Evolutionary conservation across 129 eudicot genomes (phyloP).

Genomic region (Pittosporum tobira): DNA sequence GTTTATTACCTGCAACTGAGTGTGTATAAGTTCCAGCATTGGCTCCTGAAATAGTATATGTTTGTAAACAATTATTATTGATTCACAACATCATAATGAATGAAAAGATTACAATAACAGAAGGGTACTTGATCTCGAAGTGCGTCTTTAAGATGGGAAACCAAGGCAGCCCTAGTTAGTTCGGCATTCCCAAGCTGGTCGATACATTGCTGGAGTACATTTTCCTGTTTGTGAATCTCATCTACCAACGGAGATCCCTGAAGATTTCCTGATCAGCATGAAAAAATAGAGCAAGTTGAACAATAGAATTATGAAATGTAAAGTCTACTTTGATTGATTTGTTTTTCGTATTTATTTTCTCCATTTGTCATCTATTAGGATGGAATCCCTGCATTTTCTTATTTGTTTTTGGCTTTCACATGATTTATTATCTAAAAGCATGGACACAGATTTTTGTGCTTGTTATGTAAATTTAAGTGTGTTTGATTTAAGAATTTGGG

Average conservation of each 20-base stretch:
- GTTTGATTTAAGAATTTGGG: too few relatives aligned
- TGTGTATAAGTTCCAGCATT: slow-evolving; percentile 52
- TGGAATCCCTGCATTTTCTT: not conserved
- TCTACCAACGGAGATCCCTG: slow-evolving; percentile 50
- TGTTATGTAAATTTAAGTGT: too few relatives aligned
- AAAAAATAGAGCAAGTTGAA: not conserved
- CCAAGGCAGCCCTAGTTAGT: slow-evolving; percentile 44
- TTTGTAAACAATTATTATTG: not conserved
- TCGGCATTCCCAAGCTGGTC: slow-evolving; percentile 68
- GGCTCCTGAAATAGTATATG: slow-evolving; percentile 52
- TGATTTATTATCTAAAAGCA: not conserved
- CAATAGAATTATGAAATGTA: not conserved
- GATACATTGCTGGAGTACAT: slow-evolving; percentile 51
- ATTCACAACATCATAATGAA: not conserved
- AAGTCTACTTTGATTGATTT: too few relatives aligned
- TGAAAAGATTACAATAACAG: not conserved
- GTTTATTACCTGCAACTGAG: slow-evolving; percentile 73
- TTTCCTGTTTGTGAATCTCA: slow-evolving; percentile 74
- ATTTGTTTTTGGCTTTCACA: too few relatives aligned
- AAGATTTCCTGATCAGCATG: slow-evolving; percentile 37
- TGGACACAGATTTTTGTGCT: too few relatives aligned
- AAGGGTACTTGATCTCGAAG: slow-evolving; percentile 70
- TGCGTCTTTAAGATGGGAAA: slow-evolving; percentile 74
- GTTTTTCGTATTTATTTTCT: too few relatives aligned
- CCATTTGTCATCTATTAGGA: not conserved